Percentiles rank a stretch among this genome's conserved stretches.
Conservation (phyloP, 805 yeast genomes). For the Teunomyces funiuensis region DNA sequence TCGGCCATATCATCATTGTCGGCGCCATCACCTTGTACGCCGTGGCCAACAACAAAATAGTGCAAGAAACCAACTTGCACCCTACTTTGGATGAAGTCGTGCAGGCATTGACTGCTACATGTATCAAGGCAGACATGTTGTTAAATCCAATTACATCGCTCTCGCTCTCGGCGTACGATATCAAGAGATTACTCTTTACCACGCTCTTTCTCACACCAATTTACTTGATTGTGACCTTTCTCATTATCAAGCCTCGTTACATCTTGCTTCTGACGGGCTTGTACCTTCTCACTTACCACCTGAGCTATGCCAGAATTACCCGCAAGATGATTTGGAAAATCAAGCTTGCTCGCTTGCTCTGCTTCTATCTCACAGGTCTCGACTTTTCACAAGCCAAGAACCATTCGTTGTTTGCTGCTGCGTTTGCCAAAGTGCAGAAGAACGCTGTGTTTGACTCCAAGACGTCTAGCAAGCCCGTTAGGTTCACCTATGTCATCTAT, state of each 20-base stretch:
- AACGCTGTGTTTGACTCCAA: constrained; percentile 24
- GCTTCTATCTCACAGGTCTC: constrained; percentile 84
- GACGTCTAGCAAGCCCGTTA: constrained; percentile 47
- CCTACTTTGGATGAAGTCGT: constrained; percentile 89
- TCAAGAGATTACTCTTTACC: constrained; percentile 77
- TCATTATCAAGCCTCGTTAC: constrained; percentile 69
- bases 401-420: constrained; percentile 53
- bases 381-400: constrained; percentile 56
- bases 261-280: constrained; percentile 59
- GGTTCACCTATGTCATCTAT: constrained; percentile 87
- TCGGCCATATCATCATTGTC: constrained; percentile 77
- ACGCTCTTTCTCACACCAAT: constrained; percentile 84
- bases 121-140: constrained; percentile 73
- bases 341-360: constrained; percentile 61
- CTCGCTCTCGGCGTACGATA: constrained; percentile 73
- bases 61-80: constrained; percentile 56
- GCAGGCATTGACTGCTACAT: constrained; percentile 69
- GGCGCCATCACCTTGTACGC: constrained; percentile 61
- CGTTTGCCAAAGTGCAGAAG: constrained; percentile 52
- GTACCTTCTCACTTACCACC: constrained; percentile 77
- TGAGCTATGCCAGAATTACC: constrained; percentile 79
- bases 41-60: constrained; percentile 54
- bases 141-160: constrained; percentile 76
- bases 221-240: constrained; percentile 66
- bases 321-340: constrained; percentile 86